A percentile compares a stretch with the other conserved stretches of the same genome.
Evolutionary conservation across 306 rosid genomes (phyloP).

Genomic region (Lathyrus tuberosus): DNA sequence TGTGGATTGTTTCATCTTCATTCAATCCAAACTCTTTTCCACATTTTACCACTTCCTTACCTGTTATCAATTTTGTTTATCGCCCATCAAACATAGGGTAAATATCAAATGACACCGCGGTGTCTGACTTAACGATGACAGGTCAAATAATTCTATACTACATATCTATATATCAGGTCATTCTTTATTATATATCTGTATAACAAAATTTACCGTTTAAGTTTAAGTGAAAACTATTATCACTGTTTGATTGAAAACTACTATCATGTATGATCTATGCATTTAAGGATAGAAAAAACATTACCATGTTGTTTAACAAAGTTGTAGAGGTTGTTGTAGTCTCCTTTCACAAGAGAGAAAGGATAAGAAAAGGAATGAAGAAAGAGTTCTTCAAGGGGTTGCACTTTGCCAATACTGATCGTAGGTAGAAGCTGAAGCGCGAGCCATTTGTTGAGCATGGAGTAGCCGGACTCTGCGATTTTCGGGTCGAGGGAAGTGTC

Average conservation of each 20-base stretch:
- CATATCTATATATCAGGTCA: too few relatives aligned
- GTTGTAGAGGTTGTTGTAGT: slow-evolving; percentile 59
- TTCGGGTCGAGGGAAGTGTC: slow-evolving; percentile 64
- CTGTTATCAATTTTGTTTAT: slow-evolving; percentile 41
- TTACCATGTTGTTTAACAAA: slow-evolving; percentile 67
- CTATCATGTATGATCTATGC: too few relatives aligned
- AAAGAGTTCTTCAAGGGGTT: slow-evolving; percentile 85
- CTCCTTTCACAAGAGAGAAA: slow-evolving; percentile 64
- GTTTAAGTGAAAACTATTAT: too few relatives aligned
- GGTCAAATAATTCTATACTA: too few relatives aligned
- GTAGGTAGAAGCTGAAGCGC: slow-evolving; percentile 86
- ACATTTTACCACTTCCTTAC: slow-evolving; percentile 59
- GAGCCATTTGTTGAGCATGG: slow-evolving; percentile 72
- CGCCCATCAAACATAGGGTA: too few relatives aligned
- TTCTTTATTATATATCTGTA: too few relatives aligned
- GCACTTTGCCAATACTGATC: slow-evolving; percentile 56
- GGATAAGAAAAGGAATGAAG: slow-evolving; percentile 87
- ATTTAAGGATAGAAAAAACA: background rate
- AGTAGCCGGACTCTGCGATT: slow-evolving; percentile 58
- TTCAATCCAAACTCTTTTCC: slow-evolving; percentile 74
- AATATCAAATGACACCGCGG: too few relatives aligned
- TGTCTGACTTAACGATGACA: too few relatives aligned
- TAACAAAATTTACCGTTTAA: too few relatives aligned
- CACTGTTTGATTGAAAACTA: too few relatives aligned
- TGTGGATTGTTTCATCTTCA: slow-evolving; percentile 69